Evolutionary conservation across 768 basidiomycete species (phyloP).

Genomic region (Tulasnella sp.): DNA sequence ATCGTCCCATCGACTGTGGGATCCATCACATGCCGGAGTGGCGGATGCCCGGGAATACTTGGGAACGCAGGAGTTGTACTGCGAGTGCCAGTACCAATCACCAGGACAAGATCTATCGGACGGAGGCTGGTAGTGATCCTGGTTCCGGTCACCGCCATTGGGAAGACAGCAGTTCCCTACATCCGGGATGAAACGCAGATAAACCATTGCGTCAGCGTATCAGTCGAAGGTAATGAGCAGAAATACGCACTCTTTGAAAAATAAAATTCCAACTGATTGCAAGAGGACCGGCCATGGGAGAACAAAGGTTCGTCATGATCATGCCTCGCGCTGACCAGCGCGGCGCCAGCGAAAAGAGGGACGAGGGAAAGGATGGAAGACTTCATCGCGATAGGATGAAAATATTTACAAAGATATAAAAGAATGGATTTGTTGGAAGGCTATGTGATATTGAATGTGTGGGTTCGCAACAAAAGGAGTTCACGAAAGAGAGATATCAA

Average conservation of each 20-base stretch:
- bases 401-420: background rate
- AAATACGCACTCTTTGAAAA: slow-evolving; percentile 3
- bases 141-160: background rate
- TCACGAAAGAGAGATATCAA: background rate
- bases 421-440: background rate
- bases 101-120: slow-evolving; percentile 7
- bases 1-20: slow-evolving; percentile 17
- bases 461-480: background rate
- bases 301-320: background rate
- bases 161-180: slow-evolving; percentile 8
- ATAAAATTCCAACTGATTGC: slow-evolving; percentile 3
- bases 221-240: too few species aligned
- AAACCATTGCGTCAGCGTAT: background rate
- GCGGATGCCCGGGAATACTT: background rate
- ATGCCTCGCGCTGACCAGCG: background rate
- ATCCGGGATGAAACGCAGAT: background rate
- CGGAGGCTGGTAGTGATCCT: background rate
- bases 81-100: slow-evolving; percentile 9
- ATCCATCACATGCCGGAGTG: slow-evolving; percentile 4
- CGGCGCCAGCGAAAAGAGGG: background rate
- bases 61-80: slow-evolving; percentile 7
- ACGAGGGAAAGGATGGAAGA: slow-evolving; percentile 4
- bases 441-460: background rate
- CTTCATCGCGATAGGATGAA: background rate
- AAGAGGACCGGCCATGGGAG: background rate